Evolutionary conservation across 2,329 filamentous ascomycete species (phyloP), one percentile per base, ranked within the genome.

Genomic region (Paradendryphiella salina): DNA sequence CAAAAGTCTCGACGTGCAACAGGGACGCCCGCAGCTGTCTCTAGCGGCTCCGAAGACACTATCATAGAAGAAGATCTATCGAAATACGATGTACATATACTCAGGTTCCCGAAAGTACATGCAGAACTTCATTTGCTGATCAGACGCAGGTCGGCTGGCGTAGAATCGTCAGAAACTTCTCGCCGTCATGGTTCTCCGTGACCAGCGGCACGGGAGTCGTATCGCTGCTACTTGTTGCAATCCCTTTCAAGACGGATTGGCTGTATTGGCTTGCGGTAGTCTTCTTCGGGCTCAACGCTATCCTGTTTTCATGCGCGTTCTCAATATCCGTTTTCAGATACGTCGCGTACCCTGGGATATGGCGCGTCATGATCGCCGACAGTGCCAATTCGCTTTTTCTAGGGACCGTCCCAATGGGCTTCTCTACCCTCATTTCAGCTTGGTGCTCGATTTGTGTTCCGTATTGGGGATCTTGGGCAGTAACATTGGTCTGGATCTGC

Each of bases 321-420:
- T 50, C 73, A 5, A 77, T 86, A 37, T 85, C 82, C 1, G 48
- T 82, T 1, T 65, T 86, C 2, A 79, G 87, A 4, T 90, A 89
- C 60, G 74, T 75, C 0, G 61, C 88, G 1, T 89, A 87, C 61
- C 86, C 85, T 0, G 78, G 81, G 50, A 84, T 88, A 23, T 89
- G 85, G 64, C 55, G 51, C 0, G 82, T 80, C 13, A 87, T 90
- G 85, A 79, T 89, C 29, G 73, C 76, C 2, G 84, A 90, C 42
- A 85, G 84, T 0, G 80, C 79, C 1, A 84, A 90, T 63, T 85
- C 82, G 1, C 76, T 90, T 45, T 90, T 89, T 58, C 72, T 90
- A 3, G 86, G 74, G 0, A 86, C 84, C 0, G 80, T 87, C 26
- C 85, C 85, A 0, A 88, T 89, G 83, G 85, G 80, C 0, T 80